These are phyloP conservation scores for Didymella keratinophila DNA, from an alignment of 2,329 filamentous ascomycete species.

Conservation along the genomic window DNA sequence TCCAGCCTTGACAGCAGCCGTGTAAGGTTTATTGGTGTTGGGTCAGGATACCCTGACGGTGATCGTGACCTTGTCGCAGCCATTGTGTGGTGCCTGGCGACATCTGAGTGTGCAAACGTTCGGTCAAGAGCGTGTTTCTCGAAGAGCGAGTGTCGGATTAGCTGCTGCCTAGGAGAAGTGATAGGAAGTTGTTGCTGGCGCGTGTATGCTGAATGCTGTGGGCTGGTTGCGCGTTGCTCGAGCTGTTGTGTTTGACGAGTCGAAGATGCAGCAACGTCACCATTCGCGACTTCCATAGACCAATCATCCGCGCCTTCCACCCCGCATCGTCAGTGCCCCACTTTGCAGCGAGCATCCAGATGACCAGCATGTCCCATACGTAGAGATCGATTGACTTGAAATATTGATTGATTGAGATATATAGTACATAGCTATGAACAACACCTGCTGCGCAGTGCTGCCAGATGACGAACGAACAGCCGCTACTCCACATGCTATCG, in stretches of 20 bases:
- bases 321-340: conserved; percentile 5
- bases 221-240: background rate
- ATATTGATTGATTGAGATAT: background rate
- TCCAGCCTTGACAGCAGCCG: conserved; percentile 72
- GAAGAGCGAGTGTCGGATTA: background rate
- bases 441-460: background rate
- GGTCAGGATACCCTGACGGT: conserved; percentile 35
- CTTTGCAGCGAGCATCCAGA: no score
- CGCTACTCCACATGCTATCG: background rate
- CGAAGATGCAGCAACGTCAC: conserved; percentile 15
- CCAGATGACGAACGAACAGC: background rate
- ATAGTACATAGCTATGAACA: conserved; percentile 1
- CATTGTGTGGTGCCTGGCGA: conserved; percentile 22
- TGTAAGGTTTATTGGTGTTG: conserved; percentile 61
- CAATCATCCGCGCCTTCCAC: conserved; percentile 1
- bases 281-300: background rate
- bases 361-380: background rate
- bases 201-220: background rate
- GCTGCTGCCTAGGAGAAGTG: background rate
- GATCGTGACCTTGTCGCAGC: conserved; percentile 29
- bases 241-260: background rate
- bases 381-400: no score
- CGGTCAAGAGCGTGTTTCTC: background rate
- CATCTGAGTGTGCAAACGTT: background rate
- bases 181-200: background rate